A percentile compares a stretch with the other conserved stretches of the same genome.
Conservation (phyloP, 2,329 filamentous ascomycete species). For the Akanthomyces dipterigenus region DNA sequence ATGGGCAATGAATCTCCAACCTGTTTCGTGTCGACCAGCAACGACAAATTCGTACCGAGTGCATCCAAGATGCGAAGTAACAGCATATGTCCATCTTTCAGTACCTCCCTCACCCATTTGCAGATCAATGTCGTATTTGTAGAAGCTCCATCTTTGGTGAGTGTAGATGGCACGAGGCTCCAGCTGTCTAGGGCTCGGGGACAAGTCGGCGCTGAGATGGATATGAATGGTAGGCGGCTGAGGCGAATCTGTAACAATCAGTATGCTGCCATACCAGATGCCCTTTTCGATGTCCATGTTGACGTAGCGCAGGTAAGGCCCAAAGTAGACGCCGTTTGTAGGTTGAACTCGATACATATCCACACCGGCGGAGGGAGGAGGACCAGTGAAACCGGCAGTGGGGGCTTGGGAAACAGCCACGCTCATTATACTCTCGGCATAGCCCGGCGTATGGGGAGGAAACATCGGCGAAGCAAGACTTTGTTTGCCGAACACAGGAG, state of each 20-base stretch:
- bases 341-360: constrained; percentile 91
- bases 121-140: constrained; percentile 86
- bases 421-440: constrained; percentile 79
- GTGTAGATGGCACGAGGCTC: constrained; percentile 75
- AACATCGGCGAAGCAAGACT: constrained; percentile 71
- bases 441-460: constrained; percentile 74
- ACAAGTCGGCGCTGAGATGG: constrained; percentile 82
- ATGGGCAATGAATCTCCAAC: constrained; percentile 93
- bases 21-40: constrained; percentile 80
- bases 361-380: constrained; percentile 81
- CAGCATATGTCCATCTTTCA: constrained; percentile 92
- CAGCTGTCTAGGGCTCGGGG: constrained; percentile 84
- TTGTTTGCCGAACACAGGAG: constrained; percentile 55
- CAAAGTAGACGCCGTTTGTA: constrained; percentile 96
- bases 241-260: constrained; percentile 83
- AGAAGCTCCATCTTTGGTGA: constrained; percentile 93
- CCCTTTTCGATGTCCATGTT: constrained; percentile 96
- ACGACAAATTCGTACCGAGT: constrained; percentile 98
- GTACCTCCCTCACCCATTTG: constrained; percentile 79
- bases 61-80: constrained; percentile 93
- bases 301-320: constrained; percentile 87
- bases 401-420: constrained; percentile 68
- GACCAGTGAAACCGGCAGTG: constrained; percentile 77
- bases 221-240: constrained; percentile 95
- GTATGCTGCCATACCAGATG: constrained; percentile 85